These are phyloP conservation scores for Metschnikowia drakensbergensis DNA, from an alignment of 805 yeast genomes.

Conservation along the genomic window DNA sequence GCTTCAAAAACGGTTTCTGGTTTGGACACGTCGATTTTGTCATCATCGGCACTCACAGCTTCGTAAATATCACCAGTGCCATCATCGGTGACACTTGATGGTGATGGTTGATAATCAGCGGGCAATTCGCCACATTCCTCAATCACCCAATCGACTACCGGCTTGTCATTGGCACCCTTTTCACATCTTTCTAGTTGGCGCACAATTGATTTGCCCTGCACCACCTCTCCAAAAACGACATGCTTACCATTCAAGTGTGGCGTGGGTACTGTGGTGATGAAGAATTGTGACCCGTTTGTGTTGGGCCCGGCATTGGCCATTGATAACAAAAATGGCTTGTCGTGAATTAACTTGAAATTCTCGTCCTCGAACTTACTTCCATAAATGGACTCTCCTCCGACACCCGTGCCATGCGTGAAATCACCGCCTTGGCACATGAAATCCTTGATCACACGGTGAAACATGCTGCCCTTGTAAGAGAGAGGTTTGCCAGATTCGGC, in stretches of 20 bases:
- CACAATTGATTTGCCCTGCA: constrained; percentile 74
- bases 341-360: constrained; percentile 71
- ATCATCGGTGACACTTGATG: constrained; percentile 52
- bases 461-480: constrained; percentile 76
- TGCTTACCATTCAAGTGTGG: constrained; percentile 93
- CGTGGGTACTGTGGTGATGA: constrained; percentile 84
- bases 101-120: constrained; percentile 50
- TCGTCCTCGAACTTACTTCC: constrained; percentile 88
- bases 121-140: constrained; percentile 77
- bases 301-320: constrained; percentile 99
- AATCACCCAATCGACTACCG: constrained; percentile 65
- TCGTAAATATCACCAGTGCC: constrained; percentile 85
- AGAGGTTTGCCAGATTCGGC: constrained; percentile 62
- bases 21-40: constrained; percentile 51
- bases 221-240: constrained; percentile 90
- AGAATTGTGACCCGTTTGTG: constrained; percentile 97
- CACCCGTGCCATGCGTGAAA: constrained; percentile 68
- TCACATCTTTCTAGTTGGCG: constrained; percentile 70
- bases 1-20: constrained; percentile 69
- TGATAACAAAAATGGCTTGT: constrained; percentile 81
- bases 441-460: constrained; percentile 85
- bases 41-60: constrained; percentile 71
- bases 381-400: constrained; percentile 88
- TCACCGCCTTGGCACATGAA: constrained; percentile 97
- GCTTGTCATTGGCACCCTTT: constrained; percentile 67